Percentiles rank a stretch among this genome's conserved stretches.
Conservation (phyloP, 2,329 filamentous ascomycete species). For the Diplodia seriata region DNA sequence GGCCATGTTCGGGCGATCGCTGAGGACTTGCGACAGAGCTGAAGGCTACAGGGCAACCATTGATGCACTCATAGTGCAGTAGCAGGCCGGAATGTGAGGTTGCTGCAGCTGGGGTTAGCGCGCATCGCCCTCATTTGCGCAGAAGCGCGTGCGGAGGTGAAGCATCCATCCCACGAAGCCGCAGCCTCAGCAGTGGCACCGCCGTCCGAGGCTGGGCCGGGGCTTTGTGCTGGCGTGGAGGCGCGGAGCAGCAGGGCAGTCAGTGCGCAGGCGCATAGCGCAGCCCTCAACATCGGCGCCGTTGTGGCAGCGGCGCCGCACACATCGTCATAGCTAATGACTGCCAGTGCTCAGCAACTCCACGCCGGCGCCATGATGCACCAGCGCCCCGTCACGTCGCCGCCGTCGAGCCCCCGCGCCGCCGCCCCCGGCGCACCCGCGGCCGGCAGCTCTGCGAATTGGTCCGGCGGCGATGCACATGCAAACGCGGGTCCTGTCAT, state of each 20-base stretch:
- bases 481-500: neutral
- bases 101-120: conserved; percentile 9
- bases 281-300: neutral
- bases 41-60: neutral
- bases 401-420: neutral
- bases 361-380: neutral
- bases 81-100: neutral
- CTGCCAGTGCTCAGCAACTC: conserved; percentile 24
- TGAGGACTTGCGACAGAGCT: conserved; percentile 3
- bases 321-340: neutral
- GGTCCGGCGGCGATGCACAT: conserved; percentile 9
- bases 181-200: neutral
- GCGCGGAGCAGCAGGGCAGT: neutral
- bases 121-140: neutral
- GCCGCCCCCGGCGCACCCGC: neutral
- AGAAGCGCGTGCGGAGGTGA: neutral
- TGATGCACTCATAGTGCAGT: neutral
- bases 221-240: neutral
- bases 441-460: neutral
- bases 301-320: neutral
- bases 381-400: neutral
- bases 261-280: neutral
- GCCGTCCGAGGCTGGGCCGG: neutral
- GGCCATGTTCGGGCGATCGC: conserved; percentile 23
- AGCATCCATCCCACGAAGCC: neutral